Conservation (phyloP, 1,284 basidiomycete species). For the Cryptococcus sp. region DNA sequence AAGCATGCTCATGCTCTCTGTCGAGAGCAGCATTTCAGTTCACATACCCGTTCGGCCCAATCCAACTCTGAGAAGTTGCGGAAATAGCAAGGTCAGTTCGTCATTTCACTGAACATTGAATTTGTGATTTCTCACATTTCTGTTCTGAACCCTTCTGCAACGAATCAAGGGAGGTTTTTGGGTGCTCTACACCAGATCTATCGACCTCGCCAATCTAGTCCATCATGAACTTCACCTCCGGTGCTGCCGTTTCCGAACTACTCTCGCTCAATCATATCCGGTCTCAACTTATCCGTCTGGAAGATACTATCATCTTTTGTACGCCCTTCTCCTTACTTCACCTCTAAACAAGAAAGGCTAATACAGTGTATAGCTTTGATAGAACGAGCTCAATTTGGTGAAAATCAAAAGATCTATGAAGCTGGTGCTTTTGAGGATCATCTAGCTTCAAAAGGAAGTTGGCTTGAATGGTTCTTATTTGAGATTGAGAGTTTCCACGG, state of each 20-base stretch:
- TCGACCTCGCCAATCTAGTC: no score
- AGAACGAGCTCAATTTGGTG: conserved; percentile 93
- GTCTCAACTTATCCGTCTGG: conserved; percentile 78
- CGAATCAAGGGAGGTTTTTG: no score
- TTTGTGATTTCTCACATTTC: no score
- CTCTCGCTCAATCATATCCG: conserved; percentile 82
- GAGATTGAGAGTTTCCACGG: conserved; percentile 94
- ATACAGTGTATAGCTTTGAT: conserved; percentile 60
- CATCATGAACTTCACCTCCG: conserved; percentile 47
- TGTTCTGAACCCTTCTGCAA: no score
- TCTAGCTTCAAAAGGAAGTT: conserved; percentile 71
- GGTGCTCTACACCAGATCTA: neutral
- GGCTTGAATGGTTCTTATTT: conserved; percentile 96
- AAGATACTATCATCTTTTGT: conserved; percentile 96
- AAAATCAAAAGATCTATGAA: conserved; percentile 87
- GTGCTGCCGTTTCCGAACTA: conserved; percentile 64
- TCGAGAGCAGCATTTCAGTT: no score
- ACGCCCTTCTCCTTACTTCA: conserved; percentile 17
- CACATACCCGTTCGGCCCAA: no score
- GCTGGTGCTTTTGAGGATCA: conserved; percentile 69
- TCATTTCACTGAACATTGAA: no score
- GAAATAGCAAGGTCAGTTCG: no score
- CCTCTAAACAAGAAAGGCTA: neutral
- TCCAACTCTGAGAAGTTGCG: no score
- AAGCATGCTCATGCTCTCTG: no score